Evolutionary conservation across 2,329 filamentous ascomycete species (phyloP).

Genomic region (Fusarium pseudonygamai): DNA sequence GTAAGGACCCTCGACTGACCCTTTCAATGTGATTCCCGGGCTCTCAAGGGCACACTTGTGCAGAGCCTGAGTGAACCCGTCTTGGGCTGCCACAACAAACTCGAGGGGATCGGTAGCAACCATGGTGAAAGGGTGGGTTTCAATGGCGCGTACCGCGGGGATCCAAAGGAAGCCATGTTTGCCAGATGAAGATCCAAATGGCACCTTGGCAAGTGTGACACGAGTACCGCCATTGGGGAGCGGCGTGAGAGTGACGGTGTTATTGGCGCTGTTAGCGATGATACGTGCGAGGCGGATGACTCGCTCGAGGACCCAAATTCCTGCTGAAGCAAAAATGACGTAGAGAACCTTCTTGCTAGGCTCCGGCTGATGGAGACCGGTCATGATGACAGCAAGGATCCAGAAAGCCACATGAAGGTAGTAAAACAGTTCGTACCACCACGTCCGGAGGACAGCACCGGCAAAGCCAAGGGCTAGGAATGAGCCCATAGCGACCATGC

Average conservation of each 20-base stretch:
- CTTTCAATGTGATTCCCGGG: constrained; percentile 58
- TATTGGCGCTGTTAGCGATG: constrained; percentile 57
- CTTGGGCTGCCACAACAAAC: constrained; percentile 66
- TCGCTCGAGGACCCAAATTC: constrained; percentile 63
- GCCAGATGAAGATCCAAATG: constrained; percentile 58
- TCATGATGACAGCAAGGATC: constrained; percentile 57
- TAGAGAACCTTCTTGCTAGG: constrained; percentile 54
- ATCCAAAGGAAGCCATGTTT: constrained; percentile 74
- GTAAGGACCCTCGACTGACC: constrained; percentile 68
- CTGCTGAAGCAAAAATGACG: constrained; percentile 53
- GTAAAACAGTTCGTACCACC: constrained; percentile 67
- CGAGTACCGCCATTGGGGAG: constrained; percentile 64
- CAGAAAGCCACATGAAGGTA: constrained; percentile 61
- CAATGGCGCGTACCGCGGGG: constrained; percentile 62
- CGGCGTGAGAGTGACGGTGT: constrained; percentile 62
- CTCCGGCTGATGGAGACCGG: constrained; percentile 63
- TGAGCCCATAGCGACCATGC: constrained; percentile 58
- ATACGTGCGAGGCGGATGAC: constrained; percentile 58
- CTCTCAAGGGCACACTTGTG: constrained; percentile 61
- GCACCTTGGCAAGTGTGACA: constrained; percentile 62
- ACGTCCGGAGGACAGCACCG: constrained; percentile 54
- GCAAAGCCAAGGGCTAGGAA: constrained; percentile 57
- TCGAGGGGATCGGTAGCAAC: constrained; percentile 62
- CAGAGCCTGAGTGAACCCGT: constrained; percentile 67
- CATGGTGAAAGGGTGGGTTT: constrained; percentile 73